phyloP scores from a whole-genome alignment of 2,329 filamentous ascomycete species.

The Colletotrichum liriopes region DNA sequence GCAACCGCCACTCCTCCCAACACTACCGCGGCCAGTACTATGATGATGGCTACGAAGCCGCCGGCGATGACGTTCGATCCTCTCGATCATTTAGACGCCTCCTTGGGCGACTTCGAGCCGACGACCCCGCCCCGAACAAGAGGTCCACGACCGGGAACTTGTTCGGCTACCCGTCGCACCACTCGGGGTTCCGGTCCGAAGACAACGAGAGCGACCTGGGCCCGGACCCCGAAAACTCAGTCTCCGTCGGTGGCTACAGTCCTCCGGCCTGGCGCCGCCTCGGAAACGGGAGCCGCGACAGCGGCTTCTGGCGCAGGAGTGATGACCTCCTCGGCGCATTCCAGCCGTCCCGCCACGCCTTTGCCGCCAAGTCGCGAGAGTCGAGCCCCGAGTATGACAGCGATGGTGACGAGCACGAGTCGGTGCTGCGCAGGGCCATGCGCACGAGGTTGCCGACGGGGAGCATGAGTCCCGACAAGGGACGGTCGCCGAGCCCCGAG shows the following conservation, averaged over 20 bases:
- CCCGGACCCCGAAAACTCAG: conserved; percentile 58
- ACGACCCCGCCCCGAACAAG: conserved; percentile 55
- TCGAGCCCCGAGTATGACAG: conserved; percentile 55
- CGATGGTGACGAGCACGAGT: conserved; percentile 55
- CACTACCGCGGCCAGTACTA: conserved; percentile 35
- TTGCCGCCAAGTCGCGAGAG: conserved; percentile 45
- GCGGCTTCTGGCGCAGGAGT: conserved; percentile 72
- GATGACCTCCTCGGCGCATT: conserved; percentile 66
- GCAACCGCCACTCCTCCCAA: conserved; percentile 20
- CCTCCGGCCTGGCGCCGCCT: conserved; percentile 74
- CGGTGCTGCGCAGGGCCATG: conserved; percentile 67
- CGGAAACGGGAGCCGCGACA: conserved; percentile 71
- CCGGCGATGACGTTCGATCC: conserved; percentile 50
- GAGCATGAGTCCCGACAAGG: conserved; percentile 70
- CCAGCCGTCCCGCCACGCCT: conserved; percentile 49
- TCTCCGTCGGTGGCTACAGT: conserved; percentile 71
- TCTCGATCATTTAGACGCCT: conserved; percentile 64
- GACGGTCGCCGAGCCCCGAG: conserved; percentile 62
- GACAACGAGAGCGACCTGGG: conserved; percentile 56
- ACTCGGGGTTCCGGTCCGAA: conserved; percentile 59
- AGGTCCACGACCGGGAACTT: conserved; percentile 43
- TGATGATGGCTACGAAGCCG: conserved; percentile 47
- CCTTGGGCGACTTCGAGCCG: conserved; percentile 69
- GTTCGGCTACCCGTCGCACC: conserved; percentile 59
- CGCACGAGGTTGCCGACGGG: conserved; percentile 70